Evolutionary conservation across 768 basidiomycete species (phyloP), one percentile per base, ranked within the genome.

Genomic region (Glaciozyma antarctica): DNA sequence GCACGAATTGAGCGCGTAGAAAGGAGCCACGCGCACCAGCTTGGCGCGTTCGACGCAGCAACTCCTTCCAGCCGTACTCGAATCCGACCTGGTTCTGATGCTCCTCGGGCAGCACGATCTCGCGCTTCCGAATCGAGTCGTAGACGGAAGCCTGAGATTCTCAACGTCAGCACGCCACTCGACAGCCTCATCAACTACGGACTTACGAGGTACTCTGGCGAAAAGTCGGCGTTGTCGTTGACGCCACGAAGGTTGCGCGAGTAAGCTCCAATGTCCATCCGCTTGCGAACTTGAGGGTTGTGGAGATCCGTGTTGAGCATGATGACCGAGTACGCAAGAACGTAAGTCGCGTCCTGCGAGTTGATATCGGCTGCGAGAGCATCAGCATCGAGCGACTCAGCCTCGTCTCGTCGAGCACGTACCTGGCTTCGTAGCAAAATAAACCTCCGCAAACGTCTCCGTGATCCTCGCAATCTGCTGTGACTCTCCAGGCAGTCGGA

Each of bases 21-120:
- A 22, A 24, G 17, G 32, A 16, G 28, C 48, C 6, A 41, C 60
- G 58, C 60, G 58, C 13, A 66, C 62, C 66, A 30, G 52, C 62
- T 9, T 54, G 75, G 85, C 85, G 62, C 85, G 92, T 85, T 41
- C 95, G 83, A 41, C 85, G 77, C 45, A 97, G 81, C 15, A 99
- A 80, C 71, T 97, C 92, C 75, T 95, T 97, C 95, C 95, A 99
- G 22, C 95, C 94, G 75, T 94, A 95, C 72, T 98, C 95, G 75
- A 99, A 99, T 13, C 95, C 95, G 53, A 94, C 82, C 74, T 90
- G 90, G 2, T 94, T 95, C 13, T 86, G 88, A 73, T 99, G 95
- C 72, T 99, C 95, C 77, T 97, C 92, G 0, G 95, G 94, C 85
- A 99, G 87, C 58, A 98, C 82, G 61, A 99, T 97, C 78, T 99